Percentiles rank a stretch among this genome's conserved stretches.
These are phyloP conservation scores for Plasmodium adleri DNA, from an alignment of 169 alveolate genomes.

Conservation along the genomic window DNA sequence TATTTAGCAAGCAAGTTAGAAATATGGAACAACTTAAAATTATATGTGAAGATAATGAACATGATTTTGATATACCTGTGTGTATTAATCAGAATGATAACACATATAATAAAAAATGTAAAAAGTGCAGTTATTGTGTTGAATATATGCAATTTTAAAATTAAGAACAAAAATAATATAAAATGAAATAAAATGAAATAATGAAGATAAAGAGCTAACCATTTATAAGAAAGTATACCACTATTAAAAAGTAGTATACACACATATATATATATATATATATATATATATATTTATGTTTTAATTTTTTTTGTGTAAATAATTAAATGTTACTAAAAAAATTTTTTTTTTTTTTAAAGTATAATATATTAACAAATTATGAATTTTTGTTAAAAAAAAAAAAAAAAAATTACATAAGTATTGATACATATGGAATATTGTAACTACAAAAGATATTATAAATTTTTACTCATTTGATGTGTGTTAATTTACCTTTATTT, in stretches of 20 bases:
- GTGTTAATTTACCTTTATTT: not conserved
- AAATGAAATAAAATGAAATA: not conserved
- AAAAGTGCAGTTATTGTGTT: slow-evolving; percentile 29
- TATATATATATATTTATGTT: not conserved
- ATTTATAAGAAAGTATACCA: not conserved
- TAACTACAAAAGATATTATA: not conserved
- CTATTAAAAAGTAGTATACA: not conserved
- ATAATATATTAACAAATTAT: not conserved
- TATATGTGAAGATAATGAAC: slow-evolving; percentile 57
- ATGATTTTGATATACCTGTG: slow-evolving; percentile 34
- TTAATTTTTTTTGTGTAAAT: not conserved
- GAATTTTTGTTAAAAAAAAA: not conserved
- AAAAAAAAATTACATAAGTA: not conserved
- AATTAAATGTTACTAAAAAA: not conserved
- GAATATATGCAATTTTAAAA: slow-evolving; percentile 53
- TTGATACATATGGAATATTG: not conserved
- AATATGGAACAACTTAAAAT: slow-evolving; percentile 28
- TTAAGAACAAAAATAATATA: not conserved
- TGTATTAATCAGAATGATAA: slow-evolving; percentile 43
- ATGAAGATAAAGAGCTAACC: not conserved
- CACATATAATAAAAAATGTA: slow-evolving; percentile 31
- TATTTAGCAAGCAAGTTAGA: slow-evolving; percentile 39
- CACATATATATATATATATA: slow-evolving; percentile 1
- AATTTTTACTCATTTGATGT: not conserved
- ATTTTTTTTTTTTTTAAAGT: not conserved